A percentile compares a stretch with the other conserved stretches of the same genome.
Evolutionary conservation across 2,329 filamentous ascomycete genomes (phyloP).

Genomic region (Aspergillus ibericus): DNA sequence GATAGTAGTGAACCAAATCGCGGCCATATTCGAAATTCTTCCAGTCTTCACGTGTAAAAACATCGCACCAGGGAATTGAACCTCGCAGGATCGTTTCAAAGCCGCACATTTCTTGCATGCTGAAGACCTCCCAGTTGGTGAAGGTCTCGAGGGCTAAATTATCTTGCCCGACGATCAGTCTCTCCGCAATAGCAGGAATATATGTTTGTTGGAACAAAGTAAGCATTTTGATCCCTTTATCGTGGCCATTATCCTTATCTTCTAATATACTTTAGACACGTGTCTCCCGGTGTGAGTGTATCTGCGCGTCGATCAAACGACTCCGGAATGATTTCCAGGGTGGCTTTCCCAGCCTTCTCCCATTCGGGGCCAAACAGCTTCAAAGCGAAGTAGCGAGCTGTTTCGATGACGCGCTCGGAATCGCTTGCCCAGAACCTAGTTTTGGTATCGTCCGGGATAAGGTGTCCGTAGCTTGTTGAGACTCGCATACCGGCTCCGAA

Average conservation of each 20-base stretch:
- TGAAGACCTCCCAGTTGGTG: conserved; percentile 52
- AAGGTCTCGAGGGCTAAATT: conserved; percentile 43
- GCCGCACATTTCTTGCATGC: conserved; percentile 63
- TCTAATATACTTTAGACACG: conserved; percentile 42
- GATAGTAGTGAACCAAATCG: conserved; percentile 60
- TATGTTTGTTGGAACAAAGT: conserved; percentile 51
- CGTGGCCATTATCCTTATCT: conserved; percentile 47
- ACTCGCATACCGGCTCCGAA: conserved; percentile 57
- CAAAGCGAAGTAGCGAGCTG: conserved; percentile 55
- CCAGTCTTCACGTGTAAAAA: conserved; percentile 58
- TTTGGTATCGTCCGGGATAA: conserved; percentile 39
- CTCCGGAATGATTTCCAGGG: conserved; percentile 57
- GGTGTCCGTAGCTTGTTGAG: conserved; percentile 53
- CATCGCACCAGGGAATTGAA: conserved; percentile 56
- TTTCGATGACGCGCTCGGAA: conserved; percentile 56
- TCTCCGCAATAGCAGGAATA: conserved; percentile 46
- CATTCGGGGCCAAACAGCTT: conserved; percentile 58
- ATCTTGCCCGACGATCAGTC: conserved; percentile 35
- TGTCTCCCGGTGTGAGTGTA: conserved; percentile 58
- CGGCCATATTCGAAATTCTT: conserved; percentile 59
- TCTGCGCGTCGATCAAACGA: conserved; percentile 51
- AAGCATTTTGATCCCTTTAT: conserved; percentile 52
- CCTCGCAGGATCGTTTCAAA: conserved; percentile 59
- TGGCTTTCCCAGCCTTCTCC: conserved; percentile 35
- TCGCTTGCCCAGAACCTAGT: conserved; percentile 57